Evolutionary conservation across 768 basidiomycete genomes (phyloP), one percentile per base, ranked within the genome.

Genomic region (Cytidiella melzeri): DNA sequence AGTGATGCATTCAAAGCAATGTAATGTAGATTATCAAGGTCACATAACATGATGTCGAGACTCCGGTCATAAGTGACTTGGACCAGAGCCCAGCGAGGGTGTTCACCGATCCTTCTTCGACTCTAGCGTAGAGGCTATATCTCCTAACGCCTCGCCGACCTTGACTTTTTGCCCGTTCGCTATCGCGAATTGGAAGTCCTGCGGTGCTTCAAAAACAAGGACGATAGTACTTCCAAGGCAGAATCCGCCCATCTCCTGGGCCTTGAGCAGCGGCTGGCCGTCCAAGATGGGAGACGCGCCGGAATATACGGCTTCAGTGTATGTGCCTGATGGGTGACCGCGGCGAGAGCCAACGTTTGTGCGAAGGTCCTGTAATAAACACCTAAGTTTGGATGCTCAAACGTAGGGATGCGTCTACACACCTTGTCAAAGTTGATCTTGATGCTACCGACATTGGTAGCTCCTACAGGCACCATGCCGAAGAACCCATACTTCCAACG

Each of bases 181-280:
- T 13, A 93, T 78, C 0, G 71, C 64, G 59, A 95, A 96, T 64
- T 81, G 77, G 62, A 94, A 99, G 28, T 81, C 69, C 46, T 74
- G 69, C 0, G 96, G 95, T 0, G 94, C 96, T 69, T 99, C 96
- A 60, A 97, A 96, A 1, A 98, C 91, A 41, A 98, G 75, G 18
- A 99, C 95, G 60, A 98, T 90, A 4, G 95, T 98, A 67, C 88
- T 92, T 4, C 94, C 94, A 3, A 98, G 73, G 59, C 84, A 87
- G 70, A 99, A 99, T 1, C 94, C 96, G 26, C 96, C 96, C 88
- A 97, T 92, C 71, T 99, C 94, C 65, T 96, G 89, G 1, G 90
- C 94, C 1, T 87, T 75, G 0, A 72, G 73, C 40, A 97, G 74
- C 1, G 95, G 94, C 61, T 96, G 92, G 0, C 96, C 96, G 15